Percentiles rank a stretch among this genome's conserved stretches.
phyloP scores from a whole-genome alignment of 2,329 filamentous ascomycete species.

The Sordariomycetes sp. region DNA sequence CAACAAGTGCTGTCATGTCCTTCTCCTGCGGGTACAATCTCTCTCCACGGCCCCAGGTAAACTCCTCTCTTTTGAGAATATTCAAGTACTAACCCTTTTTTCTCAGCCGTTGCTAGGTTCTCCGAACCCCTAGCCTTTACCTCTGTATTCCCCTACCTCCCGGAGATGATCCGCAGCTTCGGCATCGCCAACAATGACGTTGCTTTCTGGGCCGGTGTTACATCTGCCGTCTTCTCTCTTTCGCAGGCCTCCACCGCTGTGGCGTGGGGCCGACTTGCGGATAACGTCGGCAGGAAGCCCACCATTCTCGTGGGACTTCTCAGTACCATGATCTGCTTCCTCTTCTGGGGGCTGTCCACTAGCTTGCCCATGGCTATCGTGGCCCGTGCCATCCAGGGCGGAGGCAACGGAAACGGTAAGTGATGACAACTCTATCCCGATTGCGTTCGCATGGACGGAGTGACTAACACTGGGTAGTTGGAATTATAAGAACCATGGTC shows the following conservation, averaged over 20 bases:
- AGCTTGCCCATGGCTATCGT: slow-evolving; percentile 70
- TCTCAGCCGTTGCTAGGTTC: slow-evolving; percentile 62
- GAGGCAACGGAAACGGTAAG: slow-evolving; percentile 73
- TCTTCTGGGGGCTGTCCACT: slow-evolving; percentile 77
- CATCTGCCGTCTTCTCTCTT: slow-evolving; percentile 61
- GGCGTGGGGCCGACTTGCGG: slow-evolving; percentile 66
- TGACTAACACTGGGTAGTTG: slow-evolving; percentile 38
- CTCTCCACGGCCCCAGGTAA: background rate
- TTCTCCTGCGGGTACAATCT: slow-evolving; percentile 5
- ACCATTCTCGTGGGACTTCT: slow-evolving; percentile 64
- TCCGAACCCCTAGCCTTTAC: slow-evolving; percentile 66
- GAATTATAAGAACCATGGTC: slow-evolving; percentile 84
- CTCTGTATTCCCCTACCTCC: slow-evolving; percentile 59
- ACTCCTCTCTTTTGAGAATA: background rate
- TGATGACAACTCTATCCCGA: background rate
- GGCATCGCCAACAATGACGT: slow-evolving; percentile 60
- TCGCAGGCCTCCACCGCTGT: slow-evolving; percentile 63
- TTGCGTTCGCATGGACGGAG: background rate
- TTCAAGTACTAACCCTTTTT: background rate
- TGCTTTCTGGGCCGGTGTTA: slow-evolving; percentile 71
- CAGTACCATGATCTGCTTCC: slow-evolving; percentile 70
- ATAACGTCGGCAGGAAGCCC: slow-evolving; percentile 71
- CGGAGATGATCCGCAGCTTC: slow-evolving; percentile 77
- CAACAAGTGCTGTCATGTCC: slow-evolving; percentile 1
- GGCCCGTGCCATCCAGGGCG: slow-evolving; percentile 67